These are phyloP conservation scores for Coemansia brasiliensis DNA, from an alignment of 192 early-diverging fungal species.

Conservation along the genomic window DNA sequence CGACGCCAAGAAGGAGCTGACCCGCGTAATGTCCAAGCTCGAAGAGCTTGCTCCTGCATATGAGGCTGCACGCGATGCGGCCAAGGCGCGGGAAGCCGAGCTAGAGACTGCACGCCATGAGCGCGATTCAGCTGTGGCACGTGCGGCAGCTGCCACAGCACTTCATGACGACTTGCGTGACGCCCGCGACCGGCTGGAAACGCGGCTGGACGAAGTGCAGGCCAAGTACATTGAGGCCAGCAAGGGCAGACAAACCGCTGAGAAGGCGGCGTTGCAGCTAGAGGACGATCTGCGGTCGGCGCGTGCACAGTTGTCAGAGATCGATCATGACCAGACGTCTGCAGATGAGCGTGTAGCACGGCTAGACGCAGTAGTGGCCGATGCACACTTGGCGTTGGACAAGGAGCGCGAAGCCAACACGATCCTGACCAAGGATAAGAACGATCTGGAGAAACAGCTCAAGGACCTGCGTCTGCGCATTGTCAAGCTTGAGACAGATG, in stretches of 20 bases:
- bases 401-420: constrained; percentile 64
- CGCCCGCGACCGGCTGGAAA: constrained; percentile 70
- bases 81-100: constrained; percentile 60
- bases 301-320: constrained; percentile 71
- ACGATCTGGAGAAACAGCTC: constrained; percentile 76
- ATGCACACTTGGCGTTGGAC: constrained; percentile 62
- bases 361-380: constrained; percentile 50
- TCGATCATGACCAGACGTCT: constrained; percentile 63
- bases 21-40: constrained; percentile 70
- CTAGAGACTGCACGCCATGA: constrained; percentile 67
- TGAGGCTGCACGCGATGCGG: constrained; percentile 53
- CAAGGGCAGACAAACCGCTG: constrained; percentile 68
- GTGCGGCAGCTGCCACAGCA: constrained; percentile 63
- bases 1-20: constrained; percentile 79
- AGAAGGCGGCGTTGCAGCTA: constrained; percentile 65
- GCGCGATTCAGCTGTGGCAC: constrained; percentile 53
- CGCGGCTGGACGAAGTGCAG: constrained; percentile 69
- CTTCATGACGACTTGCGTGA: constrained; percentile 66
- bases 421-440: constrained; percentile 77
- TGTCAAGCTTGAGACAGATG: constrained; percentile 72
- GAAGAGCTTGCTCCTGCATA: constrained; percentile 56
- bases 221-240: constrained; percentile 63
- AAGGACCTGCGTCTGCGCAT: constrained; percentile 77
- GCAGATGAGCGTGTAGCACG: constrained; percentile 66
- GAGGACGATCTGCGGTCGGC: constrained; percentile 76